Evolutionary conservation across 257 asterid species (phyloP).

Genomic region (Capsicum pubescens): DNA sequence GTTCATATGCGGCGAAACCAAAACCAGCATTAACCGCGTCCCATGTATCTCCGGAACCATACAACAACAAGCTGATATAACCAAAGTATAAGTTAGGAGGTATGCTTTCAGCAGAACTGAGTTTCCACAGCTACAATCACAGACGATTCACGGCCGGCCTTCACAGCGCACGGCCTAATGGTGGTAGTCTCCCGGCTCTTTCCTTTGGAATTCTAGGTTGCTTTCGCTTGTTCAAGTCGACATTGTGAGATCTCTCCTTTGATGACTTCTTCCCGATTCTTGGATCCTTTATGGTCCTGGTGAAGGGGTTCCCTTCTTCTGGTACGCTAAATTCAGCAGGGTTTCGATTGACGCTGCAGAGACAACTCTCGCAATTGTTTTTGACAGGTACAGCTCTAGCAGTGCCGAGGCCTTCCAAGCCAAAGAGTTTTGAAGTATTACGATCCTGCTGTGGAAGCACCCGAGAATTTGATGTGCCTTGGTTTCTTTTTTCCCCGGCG

Average conservation of each 20-base stretch:
- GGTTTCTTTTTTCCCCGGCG: constrained; percentile 28
- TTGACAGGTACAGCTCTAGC: constrained; percentile 26
- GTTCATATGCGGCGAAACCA: background rate
- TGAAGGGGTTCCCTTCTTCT: constrained; percentile 56
- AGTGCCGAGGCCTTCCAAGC: constrained; percentile 22
- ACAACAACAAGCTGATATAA: constrained; percentile 7
- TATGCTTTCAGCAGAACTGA: background rate
- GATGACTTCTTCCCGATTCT: constrained; percentile 41
- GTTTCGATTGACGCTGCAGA: constrained; percentile 55
- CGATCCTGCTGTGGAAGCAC: constrained; percentile 12
- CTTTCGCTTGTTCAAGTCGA: constrained; percentile 43
- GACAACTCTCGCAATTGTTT: constrained; percentile 7
- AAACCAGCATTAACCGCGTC: background rate
- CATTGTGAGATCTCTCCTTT: constrained; percentile 30
- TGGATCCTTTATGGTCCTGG: constrained; percentile 56
- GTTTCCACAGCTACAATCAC: background rate
- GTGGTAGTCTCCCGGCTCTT: constrained; percentile 35
- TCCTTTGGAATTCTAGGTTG: constrained; percentile 45
- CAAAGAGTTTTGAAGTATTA: constrained; percentile 27
- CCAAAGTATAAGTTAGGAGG: constrained; percentile 22
- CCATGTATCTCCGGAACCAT: background rate
- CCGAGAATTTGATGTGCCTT: constrained; percentile 28
- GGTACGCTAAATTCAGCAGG: constrained; percentile 83
- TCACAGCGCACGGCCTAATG: constrained; percentile 12
- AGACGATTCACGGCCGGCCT: background rate